These are phyloP conservation scores for Dactylellina sp. DNA, from an alignment of 2,329 filamentous ascomycete genomes.

Conservation along the genomic window DNA sequence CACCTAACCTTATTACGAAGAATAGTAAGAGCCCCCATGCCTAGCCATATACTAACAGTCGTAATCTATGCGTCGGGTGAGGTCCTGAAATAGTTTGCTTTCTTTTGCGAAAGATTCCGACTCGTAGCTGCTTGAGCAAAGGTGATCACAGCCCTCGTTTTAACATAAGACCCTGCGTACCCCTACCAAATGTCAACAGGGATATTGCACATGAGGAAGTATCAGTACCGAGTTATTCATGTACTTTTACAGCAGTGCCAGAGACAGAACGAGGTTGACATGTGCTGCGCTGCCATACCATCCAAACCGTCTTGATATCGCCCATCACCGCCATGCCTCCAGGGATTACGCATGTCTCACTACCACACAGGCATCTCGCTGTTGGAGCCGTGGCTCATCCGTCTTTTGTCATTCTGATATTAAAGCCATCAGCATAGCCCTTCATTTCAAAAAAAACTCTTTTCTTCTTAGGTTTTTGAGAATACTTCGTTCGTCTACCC, in stretches of 20 bases:
- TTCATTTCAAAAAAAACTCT: constrained; percentile 29
- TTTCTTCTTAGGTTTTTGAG: constrained; percentile 56
- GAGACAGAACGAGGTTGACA: constrained; percentile 34
- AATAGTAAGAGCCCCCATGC: constrained; percentile 31
- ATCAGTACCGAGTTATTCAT: constrained; percentile 42
- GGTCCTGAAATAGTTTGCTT: constrained; percentile 17
- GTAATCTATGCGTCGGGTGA: constrained; percentile 51
- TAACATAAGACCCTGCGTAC: constrained; percentile 23
- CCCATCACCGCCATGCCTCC: constrained; percentile 31
- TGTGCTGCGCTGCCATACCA: constrained; percentile 30
- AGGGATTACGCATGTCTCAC: constrained; percentile 56
- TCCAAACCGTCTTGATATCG: constrained; percentile 35
- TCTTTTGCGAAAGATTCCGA: constrained; percentile 46
- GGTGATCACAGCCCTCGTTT: constrained; percentile 24
- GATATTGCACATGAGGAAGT: constrained; percentile 34
- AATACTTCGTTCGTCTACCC: constrained; percentile 49
- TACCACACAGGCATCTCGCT: constrained; percentile 50
- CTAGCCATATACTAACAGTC: background rate
- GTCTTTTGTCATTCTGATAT: constrained; percentile 54
- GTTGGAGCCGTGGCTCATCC: constrained; percentile 56
- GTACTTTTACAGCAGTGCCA: constrained; percentile 16
- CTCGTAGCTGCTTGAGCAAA: constrained; percentile 11
- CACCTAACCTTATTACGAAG: constrained; percentile 50
- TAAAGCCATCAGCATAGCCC: constrained; percentile 53
- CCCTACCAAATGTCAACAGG: constrained; percentile 20